phyloP scores from a whole-genome alignment of 2,329 filamentous ascomycete species.

The Paramyrothecium sp. region DNA sequence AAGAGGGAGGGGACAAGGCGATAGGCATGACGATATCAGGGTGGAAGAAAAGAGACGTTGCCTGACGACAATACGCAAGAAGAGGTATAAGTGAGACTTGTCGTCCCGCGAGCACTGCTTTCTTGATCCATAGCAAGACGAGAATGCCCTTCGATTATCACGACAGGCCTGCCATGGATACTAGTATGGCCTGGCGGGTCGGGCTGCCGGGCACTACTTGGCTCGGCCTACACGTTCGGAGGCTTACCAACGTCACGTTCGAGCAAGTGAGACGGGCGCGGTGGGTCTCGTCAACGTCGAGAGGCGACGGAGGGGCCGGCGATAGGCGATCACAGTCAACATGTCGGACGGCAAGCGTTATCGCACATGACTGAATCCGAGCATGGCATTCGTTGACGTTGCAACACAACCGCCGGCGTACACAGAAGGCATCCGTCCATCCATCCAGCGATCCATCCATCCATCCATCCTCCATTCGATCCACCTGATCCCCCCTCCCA shows the following conservation, averaged over 20 bases:
- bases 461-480: no score
- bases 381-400: not conserved
- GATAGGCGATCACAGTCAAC: not conserved
- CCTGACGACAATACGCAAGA: not conserved
- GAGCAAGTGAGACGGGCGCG: not conserved
- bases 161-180: not conserved
- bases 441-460: not conserved
- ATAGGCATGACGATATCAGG: constrained; percentile 42
- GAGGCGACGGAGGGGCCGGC: not conserved
- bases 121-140: not conserved
- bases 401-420: not conserved
- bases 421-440: not conserved
- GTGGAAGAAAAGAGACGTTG: not conserved
- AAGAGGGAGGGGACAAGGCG: constrained; percentile 34
- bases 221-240: not conserved
- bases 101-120: not conserved
- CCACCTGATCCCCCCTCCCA: no score
- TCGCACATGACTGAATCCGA: not conserved
- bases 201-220: not conserved
- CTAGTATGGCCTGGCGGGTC: not conserved
- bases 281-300: not conserved
- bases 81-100: not conserved
- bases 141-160: not conserved
- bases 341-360: not conserved
- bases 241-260: not conserved